Conservation (phyloP, 75 land plant genomes). For the Pinus albicaulis region DNA sequence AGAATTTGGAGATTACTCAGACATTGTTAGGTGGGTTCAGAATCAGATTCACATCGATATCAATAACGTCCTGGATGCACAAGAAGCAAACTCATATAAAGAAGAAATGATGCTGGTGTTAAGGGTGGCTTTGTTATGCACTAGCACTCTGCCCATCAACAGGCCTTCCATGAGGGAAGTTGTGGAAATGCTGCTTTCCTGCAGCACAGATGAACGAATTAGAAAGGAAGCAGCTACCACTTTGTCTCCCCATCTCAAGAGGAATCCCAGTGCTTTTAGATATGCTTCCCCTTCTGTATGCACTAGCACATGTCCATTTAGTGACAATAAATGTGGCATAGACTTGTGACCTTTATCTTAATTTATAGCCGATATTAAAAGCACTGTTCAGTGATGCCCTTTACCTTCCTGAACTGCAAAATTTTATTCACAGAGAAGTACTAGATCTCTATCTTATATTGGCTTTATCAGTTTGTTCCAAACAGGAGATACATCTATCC, state of each 20-base stretch:
- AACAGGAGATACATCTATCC: too few relatives aligned
- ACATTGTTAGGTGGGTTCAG: constrained; percentile 30
- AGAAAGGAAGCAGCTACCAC: not conserved
- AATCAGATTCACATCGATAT: constrained; percentile 10
- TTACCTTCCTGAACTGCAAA: too few relatives aligned
- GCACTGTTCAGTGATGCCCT: too few relatives aligned
- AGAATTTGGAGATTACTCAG: constrained; percentile 24
- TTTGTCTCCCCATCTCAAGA: constrained; percentile 9
- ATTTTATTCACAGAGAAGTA: too few relatives aligned
- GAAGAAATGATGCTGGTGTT: constrained; percentile 7
- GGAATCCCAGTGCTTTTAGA: constrained; percentile 10
- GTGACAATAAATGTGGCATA: too few relatives aligned
- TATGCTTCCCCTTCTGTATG: not conserved
- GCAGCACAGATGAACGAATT: constrained; percentile 7
- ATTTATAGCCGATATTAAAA: too few relatives aligned
- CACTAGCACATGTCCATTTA: too few relatives aligned
- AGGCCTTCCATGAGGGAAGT: constrained; percentile 34
- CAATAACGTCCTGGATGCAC: not conserved
- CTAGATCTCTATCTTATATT: too few relatives aligned
- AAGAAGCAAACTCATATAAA: not conserved
- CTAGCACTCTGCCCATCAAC: constrained; percentile 16
- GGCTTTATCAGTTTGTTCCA: too few relatives aligned
- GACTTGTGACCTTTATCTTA: too few relatives aligned
- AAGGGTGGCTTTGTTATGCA: constrained; percentile 24
- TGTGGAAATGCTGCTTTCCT: constrained; percentile 15